Conservation (phyloP, 1,284 basidiomycete genomes). For the Austroboletus niveus region DNA sequence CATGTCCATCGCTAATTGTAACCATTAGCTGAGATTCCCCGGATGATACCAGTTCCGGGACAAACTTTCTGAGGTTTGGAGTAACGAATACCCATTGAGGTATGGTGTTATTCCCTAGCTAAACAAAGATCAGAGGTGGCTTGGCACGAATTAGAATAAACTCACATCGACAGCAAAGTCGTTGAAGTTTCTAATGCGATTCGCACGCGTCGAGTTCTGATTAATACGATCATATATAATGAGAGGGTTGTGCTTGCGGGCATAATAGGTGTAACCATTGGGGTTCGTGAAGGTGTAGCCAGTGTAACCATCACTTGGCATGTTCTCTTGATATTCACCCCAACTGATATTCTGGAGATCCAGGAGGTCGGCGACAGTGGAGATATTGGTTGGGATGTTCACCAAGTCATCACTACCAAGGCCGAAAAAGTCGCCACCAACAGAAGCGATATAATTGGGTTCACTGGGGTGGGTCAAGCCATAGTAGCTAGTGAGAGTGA, state of each 20-base stretch:
- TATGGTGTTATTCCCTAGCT: constrained; percentile 39
- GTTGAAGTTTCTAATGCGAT: constrained; percentile 63
- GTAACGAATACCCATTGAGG: constrained; percentile 64
- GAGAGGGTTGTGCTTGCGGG: constrained; percentile 61
- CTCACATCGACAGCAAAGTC: constrained; percentile 52
- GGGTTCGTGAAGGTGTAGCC: constrained; percentile 48
- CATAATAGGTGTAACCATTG: constrained; percentile 47
- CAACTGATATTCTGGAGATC: constrained; percentile 58
- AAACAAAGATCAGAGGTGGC: constrained; percentile 14
- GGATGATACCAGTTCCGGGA: background rate
- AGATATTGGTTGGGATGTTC: constrained; percentile 40
- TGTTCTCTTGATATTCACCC: constrained; percentile 58
- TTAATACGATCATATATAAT: constrained; percentile 52
- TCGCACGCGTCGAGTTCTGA: constrained; percentile 39
- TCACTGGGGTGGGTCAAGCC: constrained; percentile 63
- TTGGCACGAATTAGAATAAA: constrained; percentile 41
- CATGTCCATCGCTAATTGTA: constrained; percentile 42
- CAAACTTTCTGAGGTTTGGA: constrained; percentile 46
- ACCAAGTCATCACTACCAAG: constrained; percentile 46
- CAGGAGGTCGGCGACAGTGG: constrained; percentile 62
- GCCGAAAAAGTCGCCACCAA: constrained; percentile 61
- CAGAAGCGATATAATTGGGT: constrained; percentile 55
- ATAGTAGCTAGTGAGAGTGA: constrained; percentile 53
- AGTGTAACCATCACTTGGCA: constrained; percentile 54
- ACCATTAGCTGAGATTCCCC: background rate